A percentile compares a stretch with the other conserved stretches of the same genome.
These are phyloP conservation scores for Collybia sp. DNA, from an alignment of 768 basidiomycete species.

Conservation along the genomic window DNA sequence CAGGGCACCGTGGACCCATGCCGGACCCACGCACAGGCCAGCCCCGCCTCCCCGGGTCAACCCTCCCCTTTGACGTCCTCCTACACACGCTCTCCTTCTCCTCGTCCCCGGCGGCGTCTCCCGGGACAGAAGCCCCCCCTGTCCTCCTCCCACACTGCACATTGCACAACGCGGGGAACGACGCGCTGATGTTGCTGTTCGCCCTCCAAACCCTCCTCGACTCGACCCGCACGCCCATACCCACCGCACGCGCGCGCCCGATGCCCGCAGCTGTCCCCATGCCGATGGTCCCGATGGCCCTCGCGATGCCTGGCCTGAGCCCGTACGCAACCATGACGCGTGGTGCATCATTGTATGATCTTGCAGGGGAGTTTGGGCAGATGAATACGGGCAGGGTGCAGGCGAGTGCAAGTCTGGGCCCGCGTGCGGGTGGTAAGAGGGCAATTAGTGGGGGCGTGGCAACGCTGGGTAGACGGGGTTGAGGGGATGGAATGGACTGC, in stretches of 20 bases:
- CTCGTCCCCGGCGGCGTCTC: constrained; percentile 9
- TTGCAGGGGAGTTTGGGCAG: constrained; percentile 36
- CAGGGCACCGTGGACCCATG: constrained; percentile 57
- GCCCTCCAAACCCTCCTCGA: constrained; percentile 67
- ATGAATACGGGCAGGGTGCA: constrained; percentile 19
- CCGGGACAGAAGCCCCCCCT: constrained; percentile 9
- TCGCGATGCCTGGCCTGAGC: background rate
- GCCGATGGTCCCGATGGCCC: background rate
- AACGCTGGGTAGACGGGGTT: no score
- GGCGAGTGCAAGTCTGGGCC: background rate
- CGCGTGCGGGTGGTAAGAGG: no score
- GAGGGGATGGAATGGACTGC: no score
- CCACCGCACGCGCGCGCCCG: background rate
- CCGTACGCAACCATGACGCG: constrained; percentile 6
- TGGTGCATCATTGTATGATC: constrained; percentile 20
- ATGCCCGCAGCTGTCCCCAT: constrained; percentile 1
- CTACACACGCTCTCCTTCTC: constrained; percentile 51
- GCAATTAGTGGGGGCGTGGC: no score
- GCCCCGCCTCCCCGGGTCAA: constrained; percentile 44
- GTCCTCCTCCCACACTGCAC: constrained; percentile 33
- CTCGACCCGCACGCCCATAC: constrained; percentile 24
- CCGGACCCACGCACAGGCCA: constrained; percentile 52
- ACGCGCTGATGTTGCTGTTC: constrained; percentile 66
- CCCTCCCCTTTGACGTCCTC: constrained; percentile 59
- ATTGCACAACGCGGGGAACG: constrained; percentile 77